A percentile compares a stretch with the other conserved stretches of the same genome.
phyloP scores from a whole-genome alignment of 2,329 filamentous ascomycete genomes.

The Epichloe sylvatica region DNA sequence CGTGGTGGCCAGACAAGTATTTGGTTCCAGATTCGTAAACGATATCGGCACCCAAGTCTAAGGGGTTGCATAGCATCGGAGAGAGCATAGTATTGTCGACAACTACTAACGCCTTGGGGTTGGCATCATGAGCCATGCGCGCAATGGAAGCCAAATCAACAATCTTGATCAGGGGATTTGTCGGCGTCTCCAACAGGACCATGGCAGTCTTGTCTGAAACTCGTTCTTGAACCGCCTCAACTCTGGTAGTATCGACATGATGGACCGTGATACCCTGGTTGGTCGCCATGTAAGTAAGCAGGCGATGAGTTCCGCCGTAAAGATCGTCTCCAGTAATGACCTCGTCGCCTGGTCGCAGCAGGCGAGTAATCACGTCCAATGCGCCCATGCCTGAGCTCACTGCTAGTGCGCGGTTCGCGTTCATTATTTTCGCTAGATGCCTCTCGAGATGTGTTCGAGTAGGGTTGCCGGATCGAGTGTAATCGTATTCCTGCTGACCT shows the following conservation, averaged over 20 bases:
- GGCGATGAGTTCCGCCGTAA: conserved; percentile 86
- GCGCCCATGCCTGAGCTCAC: conserved; percentile 97
- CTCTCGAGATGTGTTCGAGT: conserved; percentile 92
- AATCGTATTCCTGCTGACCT: conserved; percentile 83
- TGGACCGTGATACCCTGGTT: conserved; percentile 88
- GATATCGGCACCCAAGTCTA: conserved; percentile 88
- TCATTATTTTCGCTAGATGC: conserved; percentile 98
- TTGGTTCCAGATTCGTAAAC: conserved; percentile 98
- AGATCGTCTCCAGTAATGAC: conserved; percentile 94
- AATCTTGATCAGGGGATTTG: conserved; percentile 96
- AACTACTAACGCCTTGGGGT: conserved; percentile 66
- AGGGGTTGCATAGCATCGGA: conserved; percentile 81
- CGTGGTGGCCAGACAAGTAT: conserved; percentile 94
- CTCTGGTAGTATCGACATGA: conserved; percentile 84
- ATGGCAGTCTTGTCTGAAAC: conserved; percentile 76
- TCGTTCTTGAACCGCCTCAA: conserved; percentile 53
- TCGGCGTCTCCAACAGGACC: conserved; percentile 91
- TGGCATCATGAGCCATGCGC: conserved; percentile 58
- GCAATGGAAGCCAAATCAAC: conserved; percentile 80
- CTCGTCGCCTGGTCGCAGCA: conserved; percentile 85
- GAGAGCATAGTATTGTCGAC: conserved; percentile 99
- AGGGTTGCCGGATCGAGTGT: conserved; percentile 93
- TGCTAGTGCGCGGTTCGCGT: conserved; percentile 75
- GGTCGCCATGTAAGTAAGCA: conserved; percentile 80
- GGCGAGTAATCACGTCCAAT: conserved; percentile 84